Percentiles rank a stretch among this genome's conserved stretches.
Conservation (phyloP, 2,329 filamentous ascomycete species). For the Alternaria infectoria region DNA sequence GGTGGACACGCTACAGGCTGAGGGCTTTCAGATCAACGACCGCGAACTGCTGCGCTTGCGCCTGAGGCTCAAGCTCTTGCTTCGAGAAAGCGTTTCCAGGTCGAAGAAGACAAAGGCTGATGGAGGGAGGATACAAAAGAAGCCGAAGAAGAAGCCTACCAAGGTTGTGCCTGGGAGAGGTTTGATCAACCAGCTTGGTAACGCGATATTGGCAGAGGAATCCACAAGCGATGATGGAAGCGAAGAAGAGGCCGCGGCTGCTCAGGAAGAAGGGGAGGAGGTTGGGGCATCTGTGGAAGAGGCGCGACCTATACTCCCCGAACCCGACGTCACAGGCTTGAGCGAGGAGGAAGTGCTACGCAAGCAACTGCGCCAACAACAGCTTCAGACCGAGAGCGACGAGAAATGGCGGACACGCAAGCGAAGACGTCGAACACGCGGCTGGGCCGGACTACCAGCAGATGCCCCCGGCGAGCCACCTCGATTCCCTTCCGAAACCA, state of each 20-base stretch:
- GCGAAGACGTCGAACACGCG: slow-evolving; percentile 70
- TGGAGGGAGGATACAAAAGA: slow-evolving; percentile 18
- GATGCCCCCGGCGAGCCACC: slow-evolving; percentile 72
- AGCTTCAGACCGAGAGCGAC: slow-evolving; percentile 64
- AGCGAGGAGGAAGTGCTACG: slow-evolving; percentile 33
- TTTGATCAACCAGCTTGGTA: slow-evolving; percentile 35
- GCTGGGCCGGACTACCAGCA: slow-evolving; percentile 71
- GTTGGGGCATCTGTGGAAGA: slow-evolving; percentile 3
- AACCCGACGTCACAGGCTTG: slow-evolving; percentile 13
- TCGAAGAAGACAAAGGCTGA: slow-evolving; percentile 56
- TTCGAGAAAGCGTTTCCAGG: slow-evolving; percentile 60
- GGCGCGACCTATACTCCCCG: slow-evolving; percentile 3
- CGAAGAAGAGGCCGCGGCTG: slow-evolving; percentile 15
- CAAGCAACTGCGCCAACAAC: slow-evolving; percentile 38
- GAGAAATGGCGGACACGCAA: slow-evolving; percentile 69
- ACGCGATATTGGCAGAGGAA: slow-evolving; percentile 34
- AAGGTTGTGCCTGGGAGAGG: slow-evolving; percentile 22
- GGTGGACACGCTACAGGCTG: slow-evolving; percentile 70
- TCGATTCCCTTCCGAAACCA: slow-evolving; percentile 82
- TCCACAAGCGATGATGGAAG: slow-evolving; percentile 24
- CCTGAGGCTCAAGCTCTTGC: slow-evolving; percentile 70
- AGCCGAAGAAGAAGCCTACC: slow-evolving; percentile 18
- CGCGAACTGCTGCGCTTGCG: slow-evolving; percentile 74
- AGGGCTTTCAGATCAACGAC: slow-evolving; percentile 76
- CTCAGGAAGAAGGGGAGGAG: background rate